Base-by-base conservation (phyloP, 2,329 filamentous ascomycete genomes). In the Monosporascus ibericus region DNA sequence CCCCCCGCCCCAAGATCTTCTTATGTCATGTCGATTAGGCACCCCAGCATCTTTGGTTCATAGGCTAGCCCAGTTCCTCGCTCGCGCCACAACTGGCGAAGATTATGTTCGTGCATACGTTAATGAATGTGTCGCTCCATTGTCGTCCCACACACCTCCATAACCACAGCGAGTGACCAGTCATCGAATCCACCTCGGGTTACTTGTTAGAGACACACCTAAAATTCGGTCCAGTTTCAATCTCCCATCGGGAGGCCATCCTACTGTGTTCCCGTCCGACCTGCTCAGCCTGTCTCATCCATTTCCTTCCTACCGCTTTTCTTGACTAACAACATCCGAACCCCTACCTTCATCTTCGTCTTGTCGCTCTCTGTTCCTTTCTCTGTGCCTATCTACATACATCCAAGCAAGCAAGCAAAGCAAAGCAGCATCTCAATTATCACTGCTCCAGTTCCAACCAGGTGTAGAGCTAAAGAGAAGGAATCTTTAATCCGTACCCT, bases 311-410 rank as follows among this genome's bases (percentile, higher is more conserved):
- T 62, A 60, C 59, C 59, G 58, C 58, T 63, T 58, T 61, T 63
- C 51, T 55, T 52, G 51, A 58, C 58, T 57, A 49, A 53, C 52
- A 52, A 52, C 56, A 55, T 56, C 58, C 56, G 56, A 56, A 49
- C 24, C 49, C 55, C 54, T 53, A 56, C 60, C 60, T 62, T 64
- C 60, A 63, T 66, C 64, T 65, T 65, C 60, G 55, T 62, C 63
- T 61, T 61, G 64, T 66, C 63, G 60, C 60, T 68, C 65, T 59
- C 65, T 67, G 58, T 60, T 62, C 61, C 62, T 54, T 59, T 61
- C 61, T 63, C 62, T 63, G 58, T 59, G 49, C 54, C 53, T 40
- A 40, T 20, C 38, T 40, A 11, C 38, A n/a, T 8, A 40, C 18
- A n/a, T 11, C 38, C 18, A 18, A 40, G 38, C 38, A 18, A 39